These are phyloP conservation scores for Dactylellina haptotyla DNA, from an alignment of 2,329 filamentous ascomycete species.

Conservation along the genomic window DNA sequence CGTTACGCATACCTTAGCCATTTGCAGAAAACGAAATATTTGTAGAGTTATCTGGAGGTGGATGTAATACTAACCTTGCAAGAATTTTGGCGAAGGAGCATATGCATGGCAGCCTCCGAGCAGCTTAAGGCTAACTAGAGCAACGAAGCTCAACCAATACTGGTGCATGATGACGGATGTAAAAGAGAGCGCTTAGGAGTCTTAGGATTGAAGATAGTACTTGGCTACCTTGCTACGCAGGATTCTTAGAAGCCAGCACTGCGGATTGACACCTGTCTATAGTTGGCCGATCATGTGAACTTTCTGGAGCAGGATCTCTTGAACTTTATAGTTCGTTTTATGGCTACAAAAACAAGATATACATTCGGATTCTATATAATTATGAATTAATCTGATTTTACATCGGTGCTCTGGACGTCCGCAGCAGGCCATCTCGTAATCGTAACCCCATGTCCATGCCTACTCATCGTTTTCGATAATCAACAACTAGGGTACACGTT, in stretches of 20 bases:
- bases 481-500: too few relatives aligned
- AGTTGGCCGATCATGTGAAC: neutral
- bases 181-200: neutral
- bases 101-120: neutral
- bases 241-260: too few relatives aligned
- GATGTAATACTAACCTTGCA: neutral
- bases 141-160: neutral
- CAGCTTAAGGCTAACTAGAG: neutral
- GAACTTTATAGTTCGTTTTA: neutral
- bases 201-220: neutral
- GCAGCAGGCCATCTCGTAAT: neutral
- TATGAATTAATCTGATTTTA: neutral
- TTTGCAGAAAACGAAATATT: neutral
- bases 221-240: neutral
- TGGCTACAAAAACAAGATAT: neutral
- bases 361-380: neutral
- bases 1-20: neutral
- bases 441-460: too few relatives aligned
- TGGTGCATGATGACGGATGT: neutral
- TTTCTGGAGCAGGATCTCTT: neutral
- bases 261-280: neutral
- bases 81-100: neutral
- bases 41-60: neutral
- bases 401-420: neutral
- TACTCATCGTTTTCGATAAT: too few relatives aligned